These are phyloP conservation scores for Saccharomyces hybrid DNA, from an alignment of 1,139 yeast genomes.

Conservation along the genomic window DNA sequence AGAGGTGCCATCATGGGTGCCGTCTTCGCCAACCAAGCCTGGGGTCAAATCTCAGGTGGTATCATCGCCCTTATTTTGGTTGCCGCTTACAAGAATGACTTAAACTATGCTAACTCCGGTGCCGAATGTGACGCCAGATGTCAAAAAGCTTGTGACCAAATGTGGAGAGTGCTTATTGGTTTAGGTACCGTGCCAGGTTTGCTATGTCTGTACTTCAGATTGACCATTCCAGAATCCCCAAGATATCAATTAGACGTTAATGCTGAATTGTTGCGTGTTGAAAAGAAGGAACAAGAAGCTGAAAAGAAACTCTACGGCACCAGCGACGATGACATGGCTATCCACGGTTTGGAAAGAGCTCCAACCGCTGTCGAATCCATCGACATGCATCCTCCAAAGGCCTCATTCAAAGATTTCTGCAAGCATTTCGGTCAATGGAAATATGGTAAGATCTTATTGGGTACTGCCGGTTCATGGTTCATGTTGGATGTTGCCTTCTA, in stretches of 20 bases:
- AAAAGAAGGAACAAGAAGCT: not conserved
- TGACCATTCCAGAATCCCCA: constrained; percentile 91
- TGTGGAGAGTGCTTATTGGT: constrained; percentile 89
- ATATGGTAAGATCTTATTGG: constrained; percentile 74
- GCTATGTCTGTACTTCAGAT: constrained; percentile 77
- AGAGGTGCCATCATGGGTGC: constrained; percentile 96
- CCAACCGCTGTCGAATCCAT: constrained; percentile 36
- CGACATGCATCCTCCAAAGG: constrained; percentile 30
- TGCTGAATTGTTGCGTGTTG: constrained; percentile 39
- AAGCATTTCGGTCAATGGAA: constrained; percentile 81
- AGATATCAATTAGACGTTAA: constrained; percentile 74
- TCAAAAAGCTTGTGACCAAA: constrained; percentile 73
- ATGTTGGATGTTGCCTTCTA: constrained; percentile 92
- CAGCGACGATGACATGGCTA: constrained; percentile 35
- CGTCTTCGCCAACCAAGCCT: constrained; percentile 87
- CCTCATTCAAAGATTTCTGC: constrained; percentile 51
- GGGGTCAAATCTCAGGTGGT: constrained; percentile 87
- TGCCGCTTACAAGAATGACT: constrained; percentile 59
- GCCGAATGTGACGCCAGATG: constrained; percentile 57
- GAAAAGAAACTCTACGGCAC: constrained; percentile 1
- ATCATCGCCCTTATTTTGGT: constrained; percentile 65
- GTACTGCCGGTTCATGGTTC: constrained; percentile 98
- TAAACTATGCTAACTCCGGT: constrained; percentile 44
- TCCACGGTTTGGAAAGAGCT: constrained; percentile 39
- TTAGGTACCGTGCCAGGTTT: constrained; percentile 85